A percentile compares a stretch with the other conserved stretches of the same genome.
Evolutionary conservation across 495 filamentous ascomycete genomes (phyloP).

Genomic region (Beverwykella pulmonaria): DNA sequence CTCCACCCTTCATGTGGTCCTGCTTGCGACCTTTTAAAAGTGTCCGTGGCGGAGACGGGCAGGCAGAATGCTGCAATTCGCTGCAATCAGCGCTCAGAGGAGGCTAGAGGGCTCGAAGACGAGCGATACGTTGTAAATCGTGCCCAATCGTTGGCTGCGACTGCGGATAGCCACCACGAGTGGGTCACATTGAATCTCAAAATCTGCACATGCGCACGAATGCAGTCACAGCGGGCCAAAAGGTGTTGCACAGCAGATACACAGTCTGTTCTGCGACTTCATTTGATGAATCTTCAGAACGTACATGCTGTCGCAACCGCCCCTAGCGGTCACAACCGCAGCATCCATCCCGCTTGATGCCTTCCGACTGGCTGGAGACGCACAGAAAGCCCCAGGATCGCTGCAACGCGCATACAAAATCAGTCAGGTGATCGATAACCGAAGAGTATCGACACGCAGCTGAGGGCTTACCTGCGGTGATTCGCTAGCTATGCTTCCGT

Average conservation of each 20-base stretch:
- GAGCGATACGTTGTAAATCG: too few species aligned
- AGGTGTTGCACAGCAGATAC: slow-evolving; percentile 19
- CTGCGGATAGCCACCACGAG: not conserved
- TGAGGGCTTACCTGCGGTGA: not conserved
- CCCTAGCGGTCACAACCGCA: slow-evolving; percentile 13
- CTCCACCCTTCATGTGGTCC: slow-evolving; percentile 2
- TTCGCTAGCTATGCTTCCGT: not conserved
- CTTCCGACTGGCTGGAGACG: slow-evolving; percentile 33
- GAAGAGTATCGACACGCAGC: not conserved
- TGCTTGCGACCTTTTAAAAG: too few species aligned
- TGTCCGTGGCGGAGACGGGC: too few species aligned
- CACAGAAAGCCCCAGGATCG: slow-evolving; percentile 20
- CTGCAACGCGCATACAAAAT: slow-evolving; percentile 17
- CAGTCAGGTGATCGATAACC: slow-evolving; percentile 23
- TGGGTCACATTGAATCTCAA: not conserved
- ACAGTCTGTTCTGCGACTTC: not conserved
- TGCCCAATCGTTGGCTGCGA: too few species aligned
- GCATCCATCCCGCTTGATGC: not conserved
- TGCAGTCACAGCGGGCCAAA: slow-evolving; percentile 2
- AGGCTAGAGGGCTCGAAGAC: too few species aligned
- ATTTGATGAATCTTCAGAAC: slow-evolving; percentile 3
- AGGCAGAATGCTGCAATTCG: too few species aligned
- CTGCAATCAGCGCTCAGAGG: too few species aligned
- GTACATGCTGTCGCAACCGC: not conserved
- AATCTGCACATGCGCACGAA: slow-evolving; percentile 19